Conservation (phyloP, 129 eudicot species). For the Artemisia tridentata region DNA sequence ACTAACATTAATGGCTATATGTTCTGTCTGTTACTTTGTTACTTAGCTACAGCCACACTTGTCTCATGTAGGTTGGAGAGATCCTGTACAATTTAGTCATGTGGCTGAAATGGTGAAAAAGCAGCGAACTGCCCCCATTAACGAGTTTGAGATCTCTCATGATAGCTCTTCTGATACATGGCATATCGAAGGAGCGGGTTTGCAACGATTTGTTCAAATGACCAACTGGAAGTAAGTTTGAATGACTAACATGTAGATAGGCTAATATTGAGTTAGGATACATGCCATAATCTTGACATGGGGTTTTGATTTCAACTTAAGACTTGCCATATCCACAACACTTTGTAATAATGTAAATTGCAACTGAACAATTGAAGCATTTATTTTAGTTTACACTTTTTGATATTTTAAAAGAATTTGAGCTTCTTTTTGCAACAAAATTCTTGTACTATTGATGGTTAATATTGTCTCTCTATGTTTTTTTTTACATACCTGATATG, state of each 20-base stretch:
- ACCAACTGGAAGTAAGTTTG: conserved; percentile 85
- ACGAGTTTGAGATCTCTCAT: conserved; percentile 73
- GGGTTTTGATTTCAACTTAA: too few species aligned
- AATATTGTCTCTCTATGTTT: background rate
- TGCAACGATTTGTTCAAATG: conserved; percentile 96
- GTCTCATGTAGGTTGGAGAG: conserved; percentile 39
- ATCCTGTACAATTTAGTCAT: conserved; percentile 54
- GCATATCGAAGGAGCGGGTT: conserved; percentile 78
- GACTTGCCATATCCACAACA: too few species aligned
- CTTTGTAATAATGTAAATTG: too few species aligned
- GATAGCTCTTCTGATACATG: conserved; percentile 63
- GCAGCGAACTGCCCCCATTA: conserved; percentile 71
- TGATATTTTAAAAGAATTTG: too few species aligned
- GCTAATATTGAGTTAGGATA: background rate
- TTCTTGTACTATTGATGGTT: background rate
- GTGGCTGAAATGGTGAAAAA: conserved; percentile 88
- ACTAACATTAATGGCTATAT: background rate
- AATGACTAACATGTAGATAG: background rate
- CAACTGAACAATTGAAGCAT: too few species aligned
- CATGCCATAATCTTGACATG: too few species aligned
- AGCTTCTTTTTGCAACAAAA: too few species aligned
- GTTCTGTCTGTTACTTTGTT: background rate
- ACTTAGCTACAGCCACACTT: background rate
- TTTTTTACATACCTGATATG: background rate
- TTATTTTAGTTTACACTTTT: too few species aligned